Evolutionary conservation across 108 stramenopile genomes (phyloP).

Genomic region (Mayamaea pseudoterrestris): DNA sequence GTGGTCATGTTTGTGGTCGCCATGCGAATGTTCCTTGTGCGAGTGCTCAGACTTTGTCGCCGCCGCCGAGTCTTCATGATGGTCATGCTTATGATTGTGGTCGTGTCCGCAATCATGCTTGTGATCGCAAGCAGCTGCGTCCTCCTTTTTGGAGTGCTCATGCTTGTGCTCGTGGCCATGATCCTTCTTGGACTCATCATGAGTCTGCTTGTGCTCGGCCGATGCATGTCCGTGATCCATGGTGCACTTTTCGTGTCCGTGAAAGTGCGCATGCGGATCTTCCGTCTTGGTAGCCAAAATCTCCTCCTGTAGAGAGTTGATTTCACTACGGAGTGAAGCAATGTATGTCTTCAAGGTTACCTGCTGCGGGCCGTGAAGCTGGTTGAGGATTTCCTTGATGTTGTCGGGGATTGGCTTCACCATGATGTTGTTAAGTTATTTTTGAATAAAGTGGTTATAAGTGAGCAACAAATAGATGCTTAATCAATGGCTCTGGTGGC

Average conservation of each 20-base stretch:
- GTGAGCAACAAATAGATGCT: too few species aligned
- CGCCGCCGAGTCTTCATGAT: slow-evolving; percentile 8
- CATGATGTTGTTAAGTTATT: too few species aligned
- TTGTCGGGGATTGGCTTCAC: slow-evolving; percentile 37
- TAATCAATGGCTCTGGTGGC: too few species aligned
- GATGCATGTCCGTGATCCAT: slow-evolving; percentile 22
- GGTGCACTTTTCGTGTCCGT: slow-evolving; percentile 47
- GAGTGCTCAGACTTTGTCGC: slow-evolving; percentile 1
- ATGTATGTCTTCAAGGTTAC: slow-evolving; percentile 36
- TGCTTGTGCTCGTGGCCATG: slow-evolving; percentile 19
- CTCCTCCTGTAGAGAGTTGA: slow-evolving; percentile 27
- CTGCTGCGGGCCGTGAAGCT: slow-evolving; percentile 32
- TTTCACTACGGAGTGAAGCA: slow-evolving; percentile 30
- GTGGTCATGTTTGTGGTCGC: slow-evolving; percentile 1
- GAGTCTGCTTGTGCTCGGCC: slow-evolving; percentile 6
- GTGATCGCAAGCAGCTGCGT: slow-evolving; percentile 17
- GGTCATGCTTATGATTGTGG: slow-evolving; percentile 10
- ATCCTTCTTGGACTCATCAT: slow-evolving; percentile 15
- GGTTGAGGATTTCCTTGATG: slow-evolving; percentile 28
- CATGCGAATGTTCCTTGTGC: slow-evolving; percentile 5
- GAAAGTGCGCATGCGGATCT: slow-evolving; percentile 65
- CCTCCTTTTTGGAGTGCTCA: slow-evolving; percentile 9
- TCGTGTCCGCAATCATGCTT: slow-evolving; percentile 7
- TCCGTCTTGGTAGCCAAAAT: slow-evolving; percentile 11
- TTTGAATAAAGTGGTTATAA: too few species aligned